Percentiles rank a stretch among this genome's conserved stretches.
Evolutionary conservation across 2,329 filamentous ascomycete species (phyloP).

Genomic region (Fusarium pilosicola): DNA sequence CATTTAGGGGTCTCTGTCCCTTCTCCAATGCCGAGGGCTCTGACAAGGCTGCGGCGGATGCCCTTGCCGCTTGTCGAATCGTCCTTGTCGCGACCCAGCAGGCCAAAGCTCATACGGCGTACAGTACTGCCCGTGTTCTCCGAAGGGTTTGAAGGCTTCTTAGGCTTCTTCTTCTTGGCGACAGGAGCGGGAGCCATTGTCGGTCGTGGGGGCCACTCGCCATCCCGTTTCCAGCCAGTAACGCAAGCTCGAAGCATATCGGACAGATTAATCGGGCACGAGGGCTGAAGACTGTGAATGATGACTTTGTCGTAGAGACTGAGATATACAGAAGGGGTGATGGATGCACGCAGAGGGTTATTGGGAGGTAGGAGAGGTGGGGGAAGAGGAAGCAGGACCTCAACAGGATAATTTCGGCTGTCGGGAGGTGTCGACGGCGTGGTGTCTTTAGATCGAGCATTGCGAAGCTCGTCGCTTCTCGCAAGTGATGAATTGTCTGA

Average conservation of each 20-base stretch:
- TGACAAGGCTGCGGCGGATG: constrained; percentile 58
- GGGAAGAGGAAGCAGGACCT: constrained; percentile 76
- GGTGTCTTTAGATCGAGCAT: constrained; percentile 48
- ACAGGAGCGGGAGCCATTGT: constrained; percentile 54
- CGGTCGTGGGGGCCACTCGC: constrained; percentile 82
- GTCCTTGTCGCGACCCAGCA: constrained; percentile 55
- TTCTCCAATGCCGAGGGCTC: constrained; percentile 55
- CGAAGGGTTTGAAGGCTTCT: constrained; percentile 34
- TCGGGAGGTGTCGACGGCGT: constrained; percentile 42
- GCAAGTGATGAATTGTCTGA: constrained; percentile 55
- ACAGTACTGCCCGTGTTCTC: constrained; percentile 46
- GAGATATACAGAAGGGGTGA: constrained; percentile 77
- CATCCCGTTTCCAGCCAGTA: constrained; percentile 90
- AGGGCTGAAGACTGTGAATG: constrained; percentile 79
- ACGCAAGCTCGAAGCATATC: constrained; percentile 86
- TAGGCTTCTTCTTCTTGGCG: constrained; percentile 53
- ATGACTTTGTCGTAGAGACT: constrained; percentile 93
- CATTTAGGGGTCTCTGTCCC: constrained; percentile 29
- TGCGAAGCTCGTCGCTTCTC: constrained; percentile 51
- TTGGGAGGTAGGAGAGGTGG: constrained; percentile 76
- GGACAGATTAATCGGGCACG: constrained; percentile 85
- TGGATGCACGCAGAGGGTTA: constrained; percentile 81
- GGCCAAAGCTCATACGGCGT: constrained; percentile 60
- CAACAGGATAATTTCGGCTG: constrained; percentile 58
- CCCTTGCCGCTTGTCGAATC: constrained; percentile 51